Conservation (phyloP, 1,284 basidiomycete genomes). For the Moesziomyces sp. region DNA sequence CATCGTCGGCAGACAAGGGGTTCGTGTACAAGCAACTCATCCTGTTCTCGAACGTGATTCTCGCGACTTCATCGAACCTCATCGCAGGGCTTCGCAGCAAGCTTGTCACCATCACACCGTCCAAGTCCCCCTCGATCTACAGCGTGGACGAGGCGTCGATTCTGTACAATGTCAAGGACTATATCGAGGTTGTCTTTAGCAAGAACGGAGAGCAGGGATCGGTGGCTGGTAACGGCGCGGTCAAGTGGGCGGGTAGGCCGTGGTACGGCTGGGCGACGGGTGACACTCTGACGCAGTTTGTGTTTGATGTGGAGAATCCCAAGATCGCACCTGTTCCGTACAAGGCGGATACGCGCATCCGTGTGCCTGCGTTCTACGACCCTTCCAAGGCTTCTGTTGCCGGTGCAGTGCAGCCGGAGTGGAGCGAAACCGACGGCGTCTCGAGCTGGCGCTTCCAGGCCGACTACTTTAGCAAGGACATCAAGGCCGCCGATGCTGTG, state of each 20-base stretch:
- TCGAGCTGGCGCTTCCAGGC: slow-evolving; percentile 41
- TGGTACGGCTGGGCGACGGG: slow-evolving; percentile 47
- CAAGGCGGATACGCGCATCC: slow-evolving; percentile 22
- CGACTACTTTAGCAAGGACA: slow-evolving; percentile 26
- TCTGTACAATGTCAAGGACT: slow-evolving; percentile 44
- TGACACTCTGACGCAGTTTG: slow-evolving; percentile 38
- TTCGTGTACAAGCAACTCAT: slow-evolving; percentile 47
- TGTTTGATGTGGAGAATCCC: slow-evolving; percentile 23
- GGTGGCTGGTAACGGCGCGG: slow-evolving; percentile 21
- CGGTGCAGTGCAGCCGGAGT: slow-evolving; percentile 20
- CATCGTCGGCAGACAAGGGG: slow-evolving; percentile 26
- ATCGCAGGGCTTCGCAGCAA: slow-evolving; percentile 41
- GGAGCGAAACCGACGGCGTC: slow-evolving; percentile 37
- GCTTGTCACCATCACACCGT: slow-evolving; percentile 25
- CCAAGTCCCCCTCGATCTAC: slow-evolving; percentile 38
- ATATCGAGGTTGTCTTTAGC: slow-evolving; percentile 31
- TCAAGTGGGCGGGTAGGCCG: slow-evolving; percentile 33
- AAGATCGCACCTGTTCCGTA: slow-evolving; percentile 37
- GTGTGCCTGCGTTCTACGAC: slow-evolving; percentile 32
- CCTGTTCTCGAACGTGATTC: slow-evolving; percentile 33
- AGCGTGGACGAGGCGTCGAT: slow-evolving; percentile 16
- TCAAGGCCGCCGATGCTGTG: slow-evolving; percentile 27
- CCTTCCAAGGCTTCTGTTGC: slow-evolving; percentile 15
- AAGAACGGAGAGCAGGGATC: slow-evolving; percentile 20
- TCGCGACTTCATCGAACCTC: slow-evolving; percentile 30